Evolutionary conservation across 805 yeast genomes (phyloP), one percentile per base, ranked within the genome.

Genomic region (Kazachstania viticola): DNA sequence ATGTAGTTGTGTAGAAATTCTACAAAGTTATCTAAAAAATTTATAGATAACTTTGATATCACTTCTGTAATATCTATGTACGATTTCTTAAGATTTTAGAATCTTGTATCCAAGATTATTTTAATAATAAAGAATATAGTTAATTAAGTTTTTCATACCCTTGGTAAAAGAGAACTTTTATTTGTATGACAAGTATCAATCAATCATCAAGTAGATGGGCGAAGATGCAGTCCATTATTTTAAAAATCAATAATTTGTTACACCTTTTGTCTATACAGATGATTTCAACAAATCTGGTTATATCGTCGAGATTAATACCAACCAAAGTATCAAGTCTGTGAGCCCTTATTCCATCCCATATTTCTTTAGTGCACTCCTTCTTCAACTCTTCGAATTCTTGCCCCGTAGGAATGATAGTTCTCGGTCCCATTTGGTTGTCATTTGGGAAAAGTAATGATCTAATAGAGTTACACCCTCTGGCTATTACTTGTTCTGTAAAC

Each of bases 341-440:
- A 26, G 38, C 33, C 28, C 25, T 21, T 30, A 48, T 33, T 4
- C 53, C 40, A 21, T 37, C 31, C 38, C 46, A 44, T 27, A 62
- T n/a, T 17, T 48, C 40, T 16, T 39, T 33, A 14, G 46, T 44
- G 27, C 60, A 48, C 4, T 51, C 42, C 5, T 28, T 11, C 30
- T 57, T 54, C 16, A 58, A 44, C 3, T 39, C 39, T 18, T 47
- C 52, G 34, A 62, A 60, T 36, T 66, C 69, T 15, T 49, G 58
- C 1, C 47, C 54, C 9, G 51, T 46, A 1, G 75, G 73, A n/a
- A 57, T 51, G 3, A 53, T 43, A 15, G 67, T 44, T 4, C 67
- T 58, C 3, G 69, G 67, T 0, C 75, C 75, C 66, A 71, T 61
- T n/a, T 48, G 46, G 12, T 62, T 66, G 44, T 70, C 72, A 17